These are phyloP conservation scores for Syncephalis fuscata DNA, from an alignment of 371 early-diverging fungal genomes.

Conservation along the genomic window DNA sequence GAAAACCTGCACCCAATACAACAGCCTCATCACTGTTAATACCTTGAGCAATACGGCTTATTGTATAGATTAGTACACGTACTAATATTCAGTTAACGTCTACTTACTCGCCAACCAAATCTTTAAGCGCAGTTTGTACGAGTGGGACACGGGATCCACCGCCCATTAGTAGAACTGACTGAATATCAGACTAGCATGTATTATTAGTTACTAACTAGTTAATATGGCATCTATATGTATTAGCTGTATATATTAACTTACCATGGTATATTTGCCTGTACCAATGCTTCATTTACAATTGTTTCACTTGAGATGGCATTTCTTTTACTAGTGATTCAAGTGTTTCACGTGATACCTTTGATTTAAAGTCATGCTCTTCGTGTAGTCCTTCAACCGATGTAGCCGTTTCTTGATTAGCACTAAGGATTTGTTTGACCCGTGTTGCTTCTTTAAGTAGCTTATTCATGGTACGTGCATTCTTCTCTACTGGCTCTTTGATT, in stretches of 20 bases:
- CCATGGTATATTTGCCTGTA: constrained; percentile 16
- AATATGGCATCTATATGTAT: too few relatives aligned
- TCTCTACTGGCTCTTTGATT: constrained; percentile 20
- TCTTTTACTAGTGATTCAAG: constrained; percentile 50
- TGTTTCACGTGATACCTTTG: constrained; percentile 56
- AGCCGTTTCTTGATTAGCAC: constrained; percentile 75
- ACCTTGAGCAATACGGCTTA: constrained; percentile 69
- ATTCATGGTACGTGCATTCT: constrained; percentile 64
- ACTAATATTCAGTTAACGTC: not conserved
- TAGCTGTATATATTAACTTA: not conserved
- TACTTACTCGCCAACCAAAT: constrained; percentile 42
- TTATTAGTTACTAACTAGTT: too few relatives aligned
- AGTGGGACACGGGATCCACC: constrained; percentile 83
- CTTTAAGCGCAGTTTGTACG: constrained; percentile 49
- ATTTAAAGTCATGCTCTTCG: constrained; percentile 71
- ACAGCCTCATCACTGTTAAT: constrained; percentile 94
- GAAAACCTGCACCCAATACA: constrained; percentile 84
- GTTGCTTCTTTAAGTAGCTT: constrained; percentile 81
- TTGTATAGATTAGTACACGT: not conserved
- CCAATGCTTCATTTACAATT: constrained; percentile 43
- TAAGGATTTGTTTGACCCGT: constrained; percentile 88
- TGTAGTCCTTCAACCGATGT: constrained; percentile 81
- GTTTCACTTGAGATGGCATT: constrained; percentile 46
- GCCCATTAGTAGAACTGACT: constrained; percentile 86
- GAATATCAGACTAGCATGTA: constrained; percentile 35